Percentiles rank a stretch among this genome's conserved stretches.
phyloP scores from a whole-genome alignment of 2,329 filamentous ascomycete species.

The Didymellaceae sp. region DNA sequence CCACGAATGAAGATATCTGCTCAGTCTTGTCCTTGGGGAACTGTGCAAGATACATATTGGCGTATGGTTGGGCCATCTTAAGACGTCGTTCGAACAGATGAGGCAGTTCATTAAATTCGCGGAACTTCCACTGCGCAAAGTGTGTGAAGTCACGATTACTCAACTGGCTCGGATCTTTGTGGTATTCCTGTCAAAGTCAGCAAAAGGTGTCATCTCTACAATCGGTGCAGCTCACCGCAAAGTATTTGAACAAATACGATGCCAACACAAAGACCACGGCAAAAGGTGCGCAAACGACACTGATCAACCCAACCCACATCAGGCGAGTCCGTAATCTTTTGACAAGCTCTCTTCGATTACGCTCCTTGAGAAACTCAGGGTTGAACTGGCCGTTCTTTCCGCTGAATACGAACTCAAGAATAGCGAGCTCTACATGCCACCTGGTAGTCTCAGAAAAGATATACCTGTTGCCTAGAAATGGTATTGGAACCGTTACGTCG shows the following conservation, averaged over 20 bases:
- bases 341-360: constrained; percentile 79
- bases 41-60: constrained; percentile 89
- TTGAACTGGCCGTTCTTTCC: constrained; percentile 80
- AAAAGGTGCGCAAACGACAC: constrained; percentile 84
- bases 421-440: constrained; percentile 89
- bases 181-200: constrained; percentile 73
- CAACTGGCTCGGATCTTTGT: constrained; percentile 87
- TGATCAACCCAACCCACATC: constrained; percentile 82
- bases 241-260: constrained; percentile 93
- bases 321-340: constrained; percentile 79
- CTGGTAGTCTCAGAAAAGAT: constrained; percentile 89
- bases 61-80: constrained; percentile 94
- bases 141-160: constrained; percentile 91
- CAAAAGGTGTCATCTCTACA: constrained; percentile 69
- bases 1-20: constrained; percentile 81
- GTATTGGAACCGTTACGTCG: constrained; percentile 83
- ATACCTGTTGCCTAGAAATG: constrained; percentile 78
- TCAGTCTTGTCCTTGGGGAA: constrained; percentile 96
- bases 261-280: constrained; percentile 85
- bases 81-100: constrained; percentile 89
- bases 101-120: constrained; percentile 95
- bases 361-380: constrained; percentile 83
- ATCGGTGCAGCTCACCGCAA: constrained; percentile 67
- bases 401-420: constrained; percentile 94
- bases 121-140: constrained; percentile 95